Conservation (phyloP, 139 green algal species). For the Haematococcus lacustris region DNA sequence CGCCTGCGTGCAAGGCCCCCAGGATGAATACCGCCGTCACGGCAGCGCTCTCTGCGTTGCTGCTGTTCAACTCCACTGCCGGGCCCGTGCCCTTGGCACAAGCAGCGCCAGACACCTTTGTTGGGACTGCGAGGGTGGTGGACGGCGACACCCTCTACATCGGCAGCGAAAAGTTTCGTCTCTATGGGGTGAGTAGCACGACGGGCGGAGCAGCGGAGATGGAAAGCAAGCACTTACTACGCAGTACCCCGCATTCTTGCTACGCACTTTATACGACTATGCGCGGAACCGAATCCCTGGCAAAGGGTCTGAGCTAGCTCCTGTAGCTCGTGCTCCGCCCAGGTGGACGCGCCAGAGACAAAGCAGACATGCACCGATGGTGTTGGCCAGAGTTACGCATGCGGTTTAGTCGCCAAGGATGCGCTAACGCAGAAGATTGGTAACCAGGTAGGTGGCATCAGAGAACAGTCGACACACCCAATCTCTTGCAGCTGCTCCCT, state of each 20-base stretch:
- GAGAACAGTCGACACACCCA: neutral
- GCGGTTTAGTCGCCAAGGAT: neutral
- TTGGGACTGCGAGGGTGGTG: conserved; percentile 20
- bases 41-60: too few species aligned
- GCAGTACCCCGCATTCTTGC: too few species aligned
- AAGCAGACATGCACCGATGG: neutral
- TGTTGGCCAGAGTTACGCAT: neutral
- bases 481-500: neutral
- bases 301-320: neutral
- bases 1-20: too few species aligned
- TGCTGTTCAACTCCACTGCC: too few species aligned
- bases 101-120: neutral
- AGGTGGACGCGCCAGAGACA: neutral
- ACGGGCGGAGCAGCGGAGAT: too few species aligned
- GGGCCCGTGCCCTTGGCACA: too few species aligned
- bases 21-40: too few species aligned
- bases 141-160: conserved; percentile 45
- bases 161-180: neutral
- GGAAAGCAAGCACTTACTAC: neutral
- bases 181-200: conserved; percentile 4
- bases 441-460: conserved; percentile 1
- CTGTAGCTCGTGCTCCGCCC: neutral
- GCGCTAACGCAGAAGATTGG: neutral
- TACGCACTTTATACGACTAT: neutral
- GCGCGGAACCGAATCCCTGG: neutral